These are phyloP conservation scores for Penicillium sp. DNA, from an alignment of 2,329 filamentous ascomycete genomes.

Conservation along the genomic window DNA sequence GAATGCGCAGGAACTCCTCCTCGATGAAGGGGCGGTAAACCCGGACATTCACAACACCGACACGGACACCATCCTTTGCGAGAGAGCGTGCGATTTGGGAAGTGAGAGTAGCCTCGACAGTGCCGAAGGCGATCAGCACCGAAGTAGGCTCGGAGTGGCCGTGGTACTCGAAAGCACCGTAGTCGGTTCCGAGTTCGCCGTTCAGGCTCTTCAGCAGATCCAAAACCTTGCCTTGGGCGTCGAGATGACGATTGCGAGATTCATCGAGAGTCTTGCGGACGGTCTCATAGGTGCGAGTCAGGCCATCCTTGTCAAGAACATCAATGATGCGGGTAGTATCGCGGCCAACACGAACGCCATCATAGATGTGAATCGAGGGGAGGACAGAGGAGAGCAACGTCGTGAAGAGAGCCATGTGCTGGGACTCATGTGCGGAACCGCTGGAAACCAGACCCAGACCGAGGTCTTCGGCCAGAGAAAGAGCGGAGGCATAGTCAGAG, in stretches of 20 bases:
- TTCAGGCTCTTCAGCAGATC: conserved; percentile 75
- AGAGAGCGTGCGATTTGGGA: conserved; percentile 75
- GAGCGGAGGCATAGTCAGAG: conserved; percentile 78
- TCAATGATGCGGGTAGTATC: conserved; percentile 82
- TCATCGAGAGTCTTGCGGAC: conserved; percentile 62
- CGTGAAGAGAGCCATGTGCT: conserved; percentile 91
- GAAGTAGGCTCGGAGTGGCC: conserved; percentile 76
- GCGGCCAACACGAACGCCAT: conserved; percentile 76
- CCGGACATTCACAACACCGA: conserved; percentile 87
- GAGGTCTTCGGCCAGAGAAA: conserved; percentile 82
- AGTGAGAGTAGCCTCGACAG: conserved; percentile 80
- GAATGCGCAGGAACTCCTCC: conserved; percentile 80
- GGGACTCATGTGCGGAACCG: conserved; percentile 81
- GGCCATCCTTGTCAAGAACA: conserved; percentile 68
- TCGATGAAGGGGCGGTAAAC: conserved; percentile 95
- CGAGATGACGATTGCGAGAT: conserved; percentile 66
- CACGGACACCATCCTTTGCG: conserved; percentile 68
- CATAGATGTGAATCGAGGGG: conserved; percentile 84
- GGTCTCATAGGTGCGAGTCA: conserved; percentile 67
- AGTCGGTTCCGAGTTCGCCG: conserved; percentile 87
- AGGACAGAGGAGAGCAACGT: conserved; percentile 74
- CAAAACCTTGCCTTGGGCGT: conserved; percentile 68
- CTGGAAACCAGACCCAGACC: conserved; percentile 84
- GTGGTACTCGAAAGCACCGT: conserved; percentile 89
- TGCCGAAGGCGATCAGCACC: conserved; percentile 90